A percentile compares a stretch with the other conserved stretches of the same genome.
Evolutionary conservation across 306 rosid species (phyloP).

Genomic region (Mucuna pruriens): DNA sequence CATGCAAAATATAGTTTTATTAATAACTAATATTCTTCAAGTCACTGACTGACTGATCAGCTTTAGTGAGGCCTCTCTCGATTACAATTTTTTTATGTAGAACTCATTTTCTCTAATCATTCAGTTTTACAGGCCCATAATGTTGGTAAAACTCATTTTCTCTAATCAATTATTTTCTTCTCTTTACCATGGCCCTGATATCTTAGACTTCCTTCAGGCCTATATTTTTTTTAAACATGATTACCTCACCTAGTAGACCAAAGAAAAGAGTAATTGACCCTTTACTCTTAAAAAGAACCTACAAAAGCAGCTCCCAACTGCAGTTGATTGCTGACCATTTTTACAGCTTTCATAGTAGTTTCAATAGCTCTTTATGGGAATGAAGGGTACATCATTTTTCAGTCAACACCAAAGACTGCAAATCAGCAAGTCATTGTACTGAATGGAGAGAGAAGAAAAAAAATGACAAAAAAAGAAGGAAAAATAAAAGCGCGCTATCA

Average conservation of each 20-base stretch:
- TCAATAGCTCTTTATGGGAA: constrained; percentile 43
- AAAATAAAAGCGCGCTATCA: constrained; percentile 28
- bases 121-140: too few relatives aligned
- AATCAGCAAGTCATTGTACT: constrained; percentile 59
- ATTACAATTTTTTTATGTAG: too few relatives aligned
- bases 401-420: constrained; percentile 53
- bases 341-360: constrained; percentile 20
- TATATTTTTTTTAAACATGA: neutral
- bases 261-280: neutral
- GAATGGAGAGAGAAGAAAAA: constrained; percentile 35
- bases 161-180: neutral
- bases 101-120: too few relatives aligned
- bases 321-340: neutral
- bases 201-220: neutral
- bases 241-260: neutral
- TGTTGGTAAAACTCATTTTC: too few relatives aligned
- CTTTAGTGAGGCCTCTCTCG: too few relatives aligned
- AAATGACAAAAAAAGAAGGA: constrained; percentile 32
- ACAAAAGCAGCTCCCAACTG: neutral
- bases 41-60: too few relatives aligned
- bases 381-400: constrained; percentile 49
- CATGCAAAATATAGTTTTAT: too few relatives aligned
- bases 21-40: too few relatives aligned
- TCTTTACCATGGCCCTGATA: neutral
- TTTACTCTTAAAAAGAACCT: neutral